Conservation (phyloP, 1,284 basidiomycete genomes). For the Cutaneotrichosporon mucoides region DNA sequence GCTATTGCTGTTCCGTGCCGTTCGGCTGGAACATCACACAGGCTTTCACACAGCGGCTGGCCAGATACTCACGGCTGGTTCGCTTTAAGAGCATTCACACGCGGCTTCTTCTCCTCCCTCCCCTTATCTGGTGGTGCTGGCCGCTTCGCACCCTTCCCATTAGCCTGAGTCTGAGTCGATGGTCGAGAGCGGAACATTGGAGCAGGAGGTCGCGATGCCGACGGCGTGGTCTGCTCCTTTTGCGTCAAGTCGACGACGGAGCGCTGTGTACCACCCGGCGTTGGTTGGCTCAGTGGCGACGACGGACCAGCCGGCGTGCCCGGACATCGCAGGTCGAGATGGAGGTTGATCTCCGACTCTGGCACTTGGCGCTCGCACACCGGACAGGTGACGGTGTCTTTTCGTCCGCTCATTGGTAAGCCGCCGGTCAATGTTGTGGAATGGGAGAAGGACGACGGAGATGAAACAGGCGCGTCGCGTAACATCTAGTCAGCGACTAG, state of each 20-base stretch:
- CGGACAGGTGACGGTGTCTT: slow-evolving; percentile 36
- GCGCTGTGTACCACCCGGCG: neutral
- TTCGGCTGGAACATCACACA: too few species aligned
- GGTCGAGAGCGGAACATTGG: neutral
- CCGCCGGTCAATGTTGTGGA: too few species aligned
- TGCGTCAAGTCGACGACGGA: neutral
- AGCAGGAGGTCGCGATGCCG: neutral
- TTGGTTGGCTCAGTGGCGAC: neutral
- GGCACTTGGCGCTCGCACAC: slow-evolving; percentile 39
- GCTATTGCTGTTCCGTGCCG: neutral
- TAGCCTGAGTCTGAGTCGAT: neutral
- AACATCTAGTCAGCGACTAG: too few species aligned
- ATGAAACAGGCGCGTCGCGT: too few species aligned
- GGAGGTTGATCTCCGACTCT: slow-evolving; percentile 44
- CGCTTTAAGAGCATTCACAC: slow-evolving; percentile 38
- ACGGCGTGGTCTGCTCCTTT: neutral
- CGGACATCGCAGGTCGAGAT: slow-evolving; percentile 45
- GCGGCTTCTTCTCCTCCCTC: slow-evolving; percentile 9
- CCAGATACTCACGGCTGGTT: slow-evolving; percentile 41
- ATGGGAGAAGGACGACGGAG: too few species aligned
- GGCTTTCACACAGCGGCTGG: too few species aligned
- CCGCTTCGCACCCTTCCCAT: neutral
- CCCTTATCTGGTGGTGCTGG: neutral
- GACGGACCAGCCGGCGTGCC: slow-evolving; percentile 18
- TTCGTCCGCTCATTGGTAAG: too few species aligned